phyloP scores from a whole-genome alignment of 176 grass and related monocot genomes.

The Eleusine indica region DNA sequence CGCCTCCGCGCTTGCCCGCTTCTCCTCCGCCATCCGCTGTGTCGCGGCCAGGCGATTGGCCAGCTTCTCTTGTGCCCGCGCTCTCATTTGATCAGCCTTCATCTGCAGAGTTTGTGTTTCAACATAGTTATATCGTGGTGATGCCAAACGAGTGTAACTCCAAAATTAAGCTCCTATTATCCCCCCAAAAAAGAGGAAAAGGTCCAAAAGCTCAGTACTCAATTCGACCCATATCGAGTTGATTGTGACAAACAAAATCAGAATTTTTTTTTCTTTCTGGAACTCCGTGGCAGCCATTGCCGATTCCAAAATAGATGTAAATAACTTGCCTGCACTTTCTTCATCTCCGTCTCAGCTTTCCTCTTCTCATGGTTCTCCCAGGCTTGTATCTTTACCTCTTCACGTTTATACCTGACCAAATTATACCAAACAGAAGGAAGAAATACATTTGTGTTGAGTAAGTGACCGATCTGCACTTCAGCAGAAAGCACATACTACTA shows the following conservation, averaged over 20 bases:
- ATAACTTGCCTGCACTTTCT: conserved; percentile 66
- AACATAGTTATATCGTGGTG: background rate
- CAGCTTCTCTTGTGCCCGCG: conserved; percentile 77
- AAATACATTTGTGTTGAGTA: background rate
- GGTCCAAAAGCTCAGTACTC: background rate
- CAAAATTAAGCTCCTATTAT: background rate
- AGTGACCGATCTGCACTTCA: background rate
- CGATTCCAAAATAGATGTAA: no score
- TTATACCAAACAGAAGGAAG: background rate
- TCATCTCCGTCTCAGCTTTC: conserved; percentile 86
- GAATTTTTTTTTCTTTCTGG: no score
- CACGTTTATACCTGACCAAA: conserved; percentile 72
- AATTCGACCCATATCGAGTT: background rate
- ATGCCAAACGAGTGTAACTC: background rate
- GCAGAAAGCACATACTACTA: no score
- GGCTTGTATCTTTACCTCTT: conserved; percentile 91
- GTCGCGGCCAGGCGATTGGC: conserved; percentile 60
- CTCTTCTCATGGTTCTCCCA: conserved; percentile 97
- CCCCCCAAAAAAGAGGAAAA: no score
- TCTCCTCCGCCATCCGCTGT: conserved; percentile 71
- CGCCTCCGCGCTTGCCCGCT: conserved; percentile 64
- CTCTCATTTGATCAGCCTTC: conserved; percentile 81
- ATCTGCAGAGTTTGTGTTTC: conserved; percentile 41
- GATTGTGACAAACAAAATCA: background rate
- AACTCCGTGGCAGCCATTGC: no score